These are phyloP conservation scores for Begonia masoniana DNA, from an alignment of 306 rosid genomes.

Conservation along the genomic window DNA sequence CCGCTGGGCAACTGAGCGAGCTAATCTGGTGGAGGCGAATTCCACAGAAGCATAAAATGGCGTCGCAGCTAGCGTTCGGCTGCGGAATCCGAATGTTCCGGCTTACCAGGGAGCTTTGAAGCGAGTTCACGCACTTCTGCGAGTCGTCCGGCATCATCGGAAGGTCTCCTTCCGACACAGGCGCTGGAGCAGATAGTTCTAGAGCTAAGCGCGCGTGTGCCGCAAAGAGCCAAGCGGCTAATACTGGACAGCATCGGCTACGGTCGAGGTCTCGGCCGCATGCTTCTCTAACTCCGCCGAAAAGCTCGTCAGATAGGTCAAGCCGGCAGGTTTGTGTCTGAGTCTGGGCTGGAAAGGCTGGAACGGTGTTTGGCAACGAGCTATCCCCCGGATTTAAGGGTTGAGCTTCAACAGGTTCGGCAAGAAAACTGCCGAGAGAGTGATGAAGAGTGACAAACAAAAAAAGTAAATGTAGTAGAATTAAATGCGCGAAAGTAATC, in stretches of 20 bases:
- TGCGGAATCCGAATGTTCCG: conserved; percentile 76
- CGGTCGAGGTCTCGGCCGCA: conserved; percentile 88
- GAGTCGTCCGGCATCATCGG: conserved; percentile 99
- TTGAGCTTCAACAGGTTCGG: conserved; percentile 49
- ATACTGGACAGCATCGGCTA: conserved; percentile 90
- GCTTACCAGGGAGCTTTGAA: conserved; percentile 50
- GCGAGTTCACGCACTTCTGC: conserved; percentile 85
- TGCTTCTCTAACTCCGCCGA: conserved; percentile 90
- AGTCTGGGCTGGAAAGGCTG: conserved; percentile 76
- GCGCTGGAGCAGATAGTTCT: conserved; percentile 27
- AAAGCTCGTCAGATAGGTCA: conserved; percentile 86
- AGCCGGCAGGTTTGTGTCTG: conserved; percentile 53
- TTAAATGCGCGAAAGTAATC: not conserved
- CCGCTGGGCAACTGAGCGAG: conserved; percentile 70
- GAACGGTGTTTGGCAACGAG: conserved; percentile 60
- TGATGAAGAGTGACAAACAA: not conserved
- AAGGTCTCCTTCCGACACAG: conserved; percentile 24
- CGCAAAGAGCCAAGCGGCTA: conserved; percentile 95
- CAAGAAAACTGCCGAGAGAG: conserved; percentile 13
- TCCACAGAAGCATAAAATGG: conserved; percentile 87
- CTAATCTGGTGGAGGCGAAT: conserved; percentile 82
- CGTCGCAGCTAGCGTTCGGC: conserved; percentile 83
- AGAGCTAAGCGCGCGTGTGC: conserved; percentile 86
- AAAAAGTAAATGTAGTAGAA: not conserved
- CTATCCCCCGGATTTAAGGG: conserved; percentile 45